These are phyloP conservation scores for Lachnellula hyalina DNA, from an alignment of 2,329 filamentous ascomycete genomes.

Conservation along the genomic window DNA sequence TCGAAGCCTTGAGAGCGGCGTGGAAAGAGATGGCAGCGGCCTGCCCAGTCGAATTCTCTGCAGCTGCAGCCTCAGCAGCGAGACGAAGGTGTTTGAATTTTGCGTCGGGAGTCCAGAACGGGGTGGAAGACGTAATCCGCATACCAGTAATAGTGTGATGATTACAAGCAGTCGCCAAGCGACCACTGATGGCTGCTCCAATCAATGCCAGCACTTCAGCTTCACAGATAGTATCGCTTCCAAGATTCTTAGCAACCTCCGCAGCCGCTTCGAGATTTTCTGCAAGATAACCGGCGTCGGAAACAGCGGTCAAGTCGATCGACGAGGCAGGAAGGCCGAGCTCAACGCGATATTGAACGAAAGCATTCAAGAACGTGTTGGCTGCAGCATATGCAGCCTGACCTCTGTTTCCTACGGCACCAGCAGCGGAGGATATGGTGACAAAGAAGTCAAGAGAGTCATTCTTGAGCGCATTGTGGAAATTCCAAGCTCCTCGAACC, in stretches of 20 bases:
- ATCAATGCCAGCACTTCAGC: constrained; percentile 51
- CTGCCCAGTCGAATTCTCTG: constrained; percentile 20
- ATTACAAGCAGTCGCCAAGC: constrained; percentile 38
- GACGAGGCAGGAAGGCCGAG: constrained; percentile 26
- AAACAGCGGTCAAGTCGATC: constrained; percentile 32
- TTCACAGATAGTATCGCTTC: constrained; percentile 43
- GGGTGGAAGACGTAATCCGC: constrained; percentile 40
- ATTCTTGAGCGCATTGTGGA: constrained; percentile 23
- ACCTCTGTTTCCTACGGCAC: constrained; percentile 34
- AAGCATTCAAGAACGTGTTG: constrained; percentile 36
- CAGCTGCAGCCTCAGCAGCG: constrained; percentile 34
- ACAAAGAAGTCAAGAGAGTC: constrained; percentile 39
- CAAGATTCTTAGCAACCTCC: constrained; percentile 25
- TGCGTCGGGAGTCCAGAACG: constrained; percentile 50
- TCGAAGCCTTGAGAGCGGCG: constrained; percentile 38
- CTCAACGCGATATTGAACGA: constrained; percentile 28
- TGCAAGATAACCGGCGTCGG: constrained; percentile 23
- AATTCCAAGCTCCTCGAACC: constrained; percentile 27
- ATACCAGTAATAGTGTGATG: constrained; percentile 51
- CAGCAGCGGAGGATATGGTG: constrained; percentile 35
- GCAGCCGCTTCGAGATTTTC: constrained; percentile 23
- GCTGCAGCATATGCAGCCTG: constrained; percentile 37
- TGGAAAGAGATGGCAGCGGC: constrained; percentile 38
- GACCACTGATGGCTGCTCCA: constrained; percentile 44
- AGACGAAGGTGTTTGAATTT: constrained; percentile 45